Conservation (phyloP, 345 rosid species). For the Euclidium syriacum region DNA sequence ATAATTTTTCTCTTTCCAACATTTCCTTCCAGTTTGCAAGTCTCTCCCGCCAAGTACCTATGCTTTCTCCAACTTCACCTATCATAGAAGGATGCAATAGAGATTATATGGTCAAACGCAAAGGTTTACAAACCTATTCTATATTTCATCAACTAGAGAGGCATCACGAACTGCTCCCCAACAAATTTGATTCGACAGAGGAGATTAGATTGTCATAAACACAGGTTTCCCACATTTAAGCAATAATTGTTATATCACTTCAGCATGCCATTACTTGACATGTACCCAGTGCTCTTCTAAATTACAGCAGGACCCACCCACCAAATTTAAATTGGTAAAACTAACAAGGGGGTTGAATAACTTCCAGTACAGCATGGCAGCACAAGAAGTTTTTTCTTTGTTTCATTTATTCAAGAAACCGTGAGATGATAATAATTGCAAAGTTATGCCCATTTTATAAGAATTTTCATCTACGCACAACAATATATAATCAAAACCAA, state of each 20-base stretch:
- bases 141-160: background rate
- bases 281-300: background rate
- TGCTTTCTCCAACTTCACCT: constrained; percentile 44
- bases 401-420: background rate
- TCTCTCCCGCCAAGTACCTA: constrained; percentile 72
- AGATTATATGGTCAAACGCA: constrained; percentile 6
- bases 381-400: background rate
- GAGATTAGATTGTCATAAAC: background rate
- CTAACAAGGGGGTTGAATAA: background rate
- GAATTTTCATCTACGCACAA: background rate
- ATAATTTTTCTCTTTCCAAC: constrained; percentile 57
- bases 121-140: background rate
- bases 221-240: background rate
- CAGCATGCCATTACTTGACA: background rate
- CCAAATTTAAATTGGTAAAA: background rate
- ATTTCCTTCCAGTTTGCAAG: constrained; percentile 68
- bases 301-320: background rate
- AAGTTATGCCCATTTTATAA: background rate
- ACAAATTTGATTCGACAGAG: background rate
- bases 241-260: background rate
- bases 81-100: constrained; percentile 19
- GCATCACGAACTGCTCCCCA: background rate
- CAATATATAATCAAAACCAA: background rate
- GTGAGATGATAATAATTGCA: background rate
- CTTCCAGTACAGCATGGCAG: background rate